Base-by-base conservation (phyloP, 768 basidiomycete genomes). In the Amyloporia xantha region DNA sequence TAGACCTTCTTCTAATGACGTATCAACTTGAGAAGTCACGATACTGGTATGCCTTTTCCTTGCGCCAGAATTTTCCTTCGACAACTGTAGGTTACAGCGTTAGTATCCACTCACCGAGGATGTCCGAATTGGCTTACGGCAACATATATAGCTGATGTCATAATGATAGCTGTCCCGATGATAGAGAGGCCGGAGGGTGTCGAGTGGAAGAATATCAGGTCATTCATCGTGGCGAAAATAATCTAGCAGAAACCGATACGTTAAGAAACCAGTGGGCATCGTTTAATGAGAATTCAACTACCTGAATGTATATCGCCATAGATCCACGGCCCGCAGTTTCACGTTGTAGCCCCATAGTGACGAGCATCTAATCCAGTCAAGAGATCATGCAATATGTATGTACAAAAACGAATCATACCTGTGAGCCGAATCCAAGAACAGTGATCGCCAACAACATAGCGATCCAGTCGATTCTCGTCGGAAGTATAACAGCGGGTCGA, bases 261-360 rank as follows among this genome's bases (percentile, higher is more conserved):
- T 19, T 51, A 21, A 41, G 25, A 28, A 5, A 3, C 12, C 45
- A 21, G 44, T 17, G 11, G 10, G 6, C n/a, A n/a, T n/a, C n/a
- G n/a, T n/a, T n/a, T n/a, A n/a, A n/a, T n/a, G n/a, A n/a, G n/a
- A n/a, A n/a, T n/a, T 41, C 10, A 65, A 38, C 24, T 39, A 74
- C 77, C 60, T 78, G 75, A 5, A 71, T 66, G 55, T 84, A 89
- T 5, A 84, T 63, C 0, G 77, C 82, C 56, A 87, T 66, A 1
- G 80, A 69, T 0, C 80, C 83, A 37, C 84, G 66, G 0, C 79
- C 77, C 0, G 81, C 84, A 3, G 79, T 79, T 61, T 86, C 84
- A 1, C 76, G 72, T 49, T 80, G 81, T 5, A 85, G 63, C 0
- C 82, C 85, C 54, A 78, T 66, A 1, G 80, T 82, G 40, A 87